A percentile compares a stretch with the other conserved stretches of the same genome.
Conservation (phyloP, 306 rosid genomes). For the Gleditsia sinensis region DNA sequence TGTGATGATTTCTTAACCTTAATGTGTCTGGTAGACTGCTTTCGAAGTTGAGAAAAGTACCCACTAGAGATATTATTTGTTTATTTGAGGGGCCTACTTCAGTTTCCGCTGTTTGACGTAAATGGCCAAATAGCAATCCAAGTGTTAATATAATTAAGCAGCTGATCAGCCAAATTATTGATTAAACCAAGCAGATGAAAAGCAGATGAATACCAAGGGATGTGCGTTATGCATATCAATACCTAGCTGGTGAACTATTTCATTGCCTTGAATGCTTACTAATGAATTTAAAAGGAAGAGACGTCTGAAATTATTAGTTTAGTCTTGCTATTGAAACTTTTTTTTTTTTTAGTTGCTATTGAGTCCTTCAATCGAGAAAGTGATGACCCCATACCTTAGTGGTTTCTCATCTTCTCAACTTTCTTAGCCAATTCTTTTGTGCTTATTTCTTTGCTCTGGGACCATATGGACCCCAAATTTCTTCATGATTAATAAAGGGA, state of each 20-base stretch:
- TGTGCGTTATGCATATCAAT: conserved; percentile 22
- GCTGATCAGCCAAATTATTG: conserved; percentile 13
- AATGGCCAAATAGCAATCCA: neutral
- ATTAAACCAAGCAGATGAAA: conserved; percentile 7
- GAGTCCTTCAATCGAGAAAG: conserved; percentile 45
- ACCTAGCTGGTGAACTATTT: conserved; percentile 35
- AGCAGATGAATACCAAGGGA: conserved; percentile 26
- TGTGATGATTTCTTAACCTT: conserved; percentile 25
- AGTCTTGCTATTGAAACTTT: conserved; percentile 25
- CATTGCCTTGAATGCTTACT: conserved; percentile 30
- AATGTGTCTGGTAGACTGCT: conserved; percentile 32
- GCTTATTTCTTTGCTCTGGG: conserved; percentile 22
- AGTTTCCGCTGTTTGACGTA: conserved; percentile 17
- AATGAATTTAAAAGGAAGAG: conserved; percentile 30
- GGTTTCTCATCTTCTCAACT: conserved; percentile 43
- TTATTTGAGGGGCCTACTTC: conserved; percentile 9
- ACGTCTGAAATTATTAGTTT: conserved; percentile 40
- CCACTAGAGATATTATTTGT: conserved; percentile 31
- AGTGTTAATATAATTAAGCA: neutral
- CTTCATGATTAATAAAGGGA: neutral
- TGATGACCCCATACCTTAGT: conserved; percentile 45
- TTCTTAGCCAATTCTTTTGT: conserved; percentile 27
- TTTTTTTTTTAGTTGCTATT: conserved; percentile 35
- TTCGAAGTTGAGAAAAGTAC: conserved; percentile 50
- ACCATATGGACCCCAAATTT: conserved; percentile 22